These are phyloP conservation scores for Kurtzmaniella quercitrusa DNA, from an alignment of 1,139 yeast species.

Conservation along the genomic window DNA sequence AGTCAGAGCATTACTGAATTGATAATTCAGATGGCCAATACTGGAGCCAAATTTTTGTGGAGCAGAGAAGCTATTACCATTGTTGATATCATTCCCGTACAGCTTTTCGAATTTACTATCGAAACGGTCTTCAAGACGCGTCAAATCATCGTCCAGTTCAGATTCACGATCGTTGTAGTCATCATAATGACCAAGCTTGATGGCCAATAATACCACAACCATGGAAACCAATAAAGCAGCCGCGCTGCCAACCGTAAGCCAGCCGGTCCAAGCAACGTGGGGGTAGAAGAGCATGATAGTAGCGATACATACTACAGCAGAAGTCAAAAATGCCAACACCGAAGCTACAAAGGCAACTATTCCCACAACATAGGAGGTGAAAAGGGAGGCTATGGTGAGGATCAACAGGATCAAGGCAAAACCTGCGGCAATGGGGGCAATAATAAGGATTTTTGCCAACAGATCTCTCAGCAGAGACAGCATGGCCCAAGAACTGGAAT, in stretches of 20 bases:
- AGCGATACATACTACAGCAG: conserved; percentile 52
- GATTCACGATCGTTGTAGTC: conserved; percentile 25
- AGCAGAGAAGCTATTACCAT: conserved; percentile 3
- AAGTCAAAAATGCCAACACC: conserved; percentile 45
- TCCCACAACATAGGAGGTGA: conserved; percentile 23
- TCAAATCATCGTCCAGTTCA: conserved; percentile 21
- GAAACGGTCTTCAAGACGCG: conserved; percentile 8
- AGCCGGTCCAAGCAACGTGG: conserved; percentile 60
- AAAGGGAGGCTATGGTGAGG: conserved; percentile 30
- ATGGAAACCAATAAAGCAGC: conserved; percentile 43
- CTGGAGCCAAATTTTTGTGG: conserved; percentile 3
- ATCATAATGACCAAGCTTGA: conserved; percentile 17
- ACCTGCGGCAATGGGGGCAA: conserved; percentile 82
- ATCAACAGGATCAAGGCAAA: conserved; percentile 50
- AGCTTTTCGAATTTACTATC: conserved; percentile 13
- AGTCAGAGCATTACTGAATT: conserved; percentile 13
- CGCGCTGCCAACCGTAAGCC: conserved; percentile 67
- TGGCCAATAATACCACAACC: conserved; percentile 22
- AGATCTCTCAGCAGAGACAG: conserved; percentile 47
- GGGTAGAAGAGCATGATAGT: conserved; percentile 59
- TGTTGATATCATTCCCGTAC: background rate
- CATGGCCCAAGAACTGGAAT: conserved; percentile 23
- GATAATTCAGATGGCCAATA: background rate
- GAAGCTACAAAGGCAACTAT: conserved; percentile 25
- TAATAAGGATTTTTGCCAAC: conserved; percentile 66